Percentiles rank a stretch among this genome's conserved stretches.
Conservation (phyloP, 2,329 filamentous ascomycete genomes). For the Dothideomycetes sp. region DNA sequence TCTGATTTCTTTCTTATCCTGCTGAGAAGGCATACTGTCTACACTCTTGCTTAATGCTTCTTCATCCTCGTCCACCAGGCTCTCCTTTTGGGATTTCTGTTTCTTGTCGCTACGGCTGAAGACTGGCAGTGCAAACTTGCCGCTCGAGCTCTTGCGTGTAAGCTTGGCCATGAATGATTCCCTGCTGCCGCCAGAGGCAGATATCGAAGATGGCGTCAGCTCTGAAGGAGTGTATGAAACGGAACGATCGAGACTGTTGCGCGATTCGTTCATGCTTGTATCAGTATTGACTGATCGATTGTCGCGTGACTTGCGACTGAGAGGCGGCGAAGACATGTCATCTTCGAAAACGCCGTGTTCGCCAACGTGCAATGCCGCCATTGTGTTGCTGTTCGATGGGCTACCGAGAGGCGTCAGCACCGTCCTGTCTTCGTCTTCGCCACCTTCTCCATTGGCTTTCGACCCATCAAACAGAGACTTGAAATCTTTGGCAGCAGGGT, state of each 20-base stretch:
- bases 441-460: slow-evolving; percentile 30
- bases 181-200: slow-evolving; percentile 25
- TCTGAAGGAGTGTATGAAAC: slow-evolving; percentile 31
- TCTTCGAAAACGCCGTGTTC: slow-evolving; percentile 19
- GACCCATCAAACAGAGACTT: slow-evolving; percentile 52
- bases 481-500: slow-evolving; percentile 84
- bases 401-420: slow-evolving; percentile 9
- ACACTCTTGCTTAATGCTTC: slow-evolving; percentile 22
- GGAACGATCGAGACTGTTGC: slow-evolving; percentile 32
- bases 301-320: slow-evolving; percentile 34
- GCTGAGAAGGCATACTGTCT: slow-evolving; percentile 18
- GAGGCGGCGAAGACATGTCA: slow-evolving; percentile 27
- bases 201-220: slow-evolving; percentile 17
- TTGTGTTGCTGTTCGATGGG: slow-evolving; percentile 15
- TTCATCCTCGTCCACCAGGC: slow-evolving; percentile 29
- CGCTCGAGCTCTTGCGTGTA: slow-evolving; percentile 37
- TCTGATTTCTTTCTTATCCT: slow-evolving; percentile 28
- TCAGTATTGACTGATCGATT: slow-evolving; percentile 33
- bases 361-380: too few species aligned
- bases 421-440: slow-evolving; percentile 21
- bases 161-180: slow-evolving; percentile 43
- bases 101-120: slow-evolving; percentile 31
- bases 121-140: slow-evolving; percentile 33
- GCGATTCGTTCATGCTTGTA: slow-evolving; percentile 22
- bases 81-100: slow-evolving; percentile 14